Percentiles rank a stretch among this genome's conserved stretches.
phyloP scores from a whole-genome alignment of 73 alveolate genomes.

The Halteria grandinella region DNA sequence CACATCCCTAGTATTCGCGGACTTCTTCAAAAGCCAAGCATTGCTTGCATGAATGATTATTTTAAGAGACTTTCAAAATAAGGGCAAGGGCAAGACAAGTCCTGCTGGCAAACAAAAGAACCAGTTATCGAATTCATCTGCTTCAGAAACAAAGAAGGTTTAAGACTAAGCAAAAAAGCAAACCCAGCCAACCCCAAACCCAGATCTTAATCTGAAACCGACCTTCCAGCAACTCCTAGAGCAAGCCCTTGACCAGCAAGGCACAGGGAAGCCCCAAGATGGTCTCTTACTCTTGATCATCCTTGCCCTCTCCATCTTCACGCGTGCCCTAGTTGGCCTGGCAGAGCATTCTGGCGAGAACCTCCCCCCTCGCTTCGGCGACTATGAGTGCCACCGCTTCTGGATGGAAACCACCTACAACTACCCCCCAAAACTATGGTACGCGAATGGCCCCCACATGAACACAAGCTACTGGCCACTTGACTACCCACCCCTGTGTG shows the following conservation, averaged over 20 bases:
- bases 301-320: constrained; percentile 37
- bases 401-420: constrained; percentile 94
- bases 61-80: constrained; percentile 10
- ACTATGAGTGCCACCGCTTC: constrained; percentile 94
- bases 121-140: too few relatives aligned
- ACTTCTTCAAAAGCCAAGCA: constrained; percentile 55
- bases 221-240: too few relatives aligned
- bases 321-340: constrained; percentile 66
- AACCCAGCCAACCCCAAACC: too few relatives aligned
- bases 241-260: too few relatives aligned
- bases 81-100: too few relatives aligned
- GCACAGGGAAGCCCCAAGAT: too few relatives aligned
- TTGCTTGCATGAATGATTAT: constrained; percentile 24
- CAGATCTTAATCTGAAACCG: too few relatives aligned
- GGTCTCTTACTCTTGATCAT: too few relatives aligned
- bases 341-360: constrained; percentile 80
- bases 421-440: constrained; percentile 82
- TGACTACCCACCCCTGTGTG: constrained; percentile 98
- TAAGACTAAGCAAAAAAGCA: too few relatives aligned
- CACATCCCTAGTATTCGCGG: constrained; percentile 85
- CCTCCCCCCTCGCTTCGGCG: constrained; percentile 89
- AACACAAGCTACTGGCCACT: constrained; percentile 92
- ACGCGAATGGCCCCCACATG: constrained; percentile 69
- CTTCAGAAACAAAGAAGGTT: too few relatives aligned
- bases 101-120: too few relatives aligned